phyloP scores from a whole-genome alignment of 352 stramenopile species.

The Thraustotheca clavata region DNA sequence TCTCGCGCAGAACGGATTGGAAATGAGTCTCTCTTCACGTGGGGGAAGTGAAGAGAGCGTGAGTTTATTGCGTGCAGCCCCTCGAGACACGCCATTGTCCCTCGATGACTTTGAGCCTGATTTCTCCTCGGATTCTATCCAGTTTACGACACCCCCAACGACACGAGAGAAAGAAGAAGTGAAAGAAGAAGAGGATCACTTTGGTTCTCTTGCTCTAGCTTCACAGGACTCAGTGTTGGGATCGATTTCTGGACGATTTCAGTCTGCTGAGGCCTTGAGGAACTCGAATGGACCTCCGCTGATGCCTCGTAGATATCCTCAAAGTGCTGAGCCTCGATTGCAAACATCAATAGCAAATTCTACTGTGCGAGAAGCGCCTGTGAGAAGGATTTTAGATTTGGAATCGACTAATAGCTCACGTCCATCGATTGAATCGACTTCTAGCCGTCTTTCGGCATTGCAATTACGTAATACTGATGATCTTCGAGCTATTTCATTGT shows the following conservation, averaged over 20 bases:
- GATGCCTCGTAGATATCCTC: too few relatives aligned
- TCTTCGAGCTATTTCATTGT: not conserved
- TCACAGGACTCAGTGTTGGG: constrained; percentile 1
- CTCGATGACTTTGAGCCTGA: constrained; percentile 6
- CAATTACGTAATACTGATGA: not conserved
- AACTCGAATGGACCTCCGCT: too few relatives aligned
- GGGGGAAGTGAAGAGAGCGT: constrained; percentile 14
- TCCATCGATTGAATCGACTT: too few relatives aligned
- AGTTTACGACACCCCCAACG: constrained; percentile 10
- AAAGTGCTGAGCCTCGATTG: too few relatives aligned
- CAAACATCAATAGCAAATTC: not conserved
- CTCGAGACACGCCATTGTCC: constrained; percentile 1
- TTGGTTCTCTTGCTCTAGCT: not conserved
- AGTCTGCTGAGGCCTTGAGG: too few relatives aligned
- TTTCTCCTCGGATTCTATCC: not conserved
- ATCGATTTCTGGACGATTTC: too few relatives aligned
- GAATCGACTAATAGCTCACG: not conserved
- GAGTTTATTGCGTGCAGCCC: not conserved
- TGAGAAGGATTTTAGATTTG: not conserved
- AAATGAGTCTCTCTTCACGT: not conserved
- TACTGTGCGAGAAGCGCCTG: not conserved
- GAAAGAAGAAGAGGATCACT: not conserved
- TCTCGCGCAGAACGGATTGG: constrained; percentile 64
- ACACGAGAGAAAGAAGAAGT: not conserved
- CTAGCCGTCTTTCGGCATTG: not conserved